A percentile compares a stretch with the other conserved stretches of the same genome.
phyloP scores from a whole-genome alignment of 2,329 filamentous ascomycete species.

The Alternaria panax region DNA sequence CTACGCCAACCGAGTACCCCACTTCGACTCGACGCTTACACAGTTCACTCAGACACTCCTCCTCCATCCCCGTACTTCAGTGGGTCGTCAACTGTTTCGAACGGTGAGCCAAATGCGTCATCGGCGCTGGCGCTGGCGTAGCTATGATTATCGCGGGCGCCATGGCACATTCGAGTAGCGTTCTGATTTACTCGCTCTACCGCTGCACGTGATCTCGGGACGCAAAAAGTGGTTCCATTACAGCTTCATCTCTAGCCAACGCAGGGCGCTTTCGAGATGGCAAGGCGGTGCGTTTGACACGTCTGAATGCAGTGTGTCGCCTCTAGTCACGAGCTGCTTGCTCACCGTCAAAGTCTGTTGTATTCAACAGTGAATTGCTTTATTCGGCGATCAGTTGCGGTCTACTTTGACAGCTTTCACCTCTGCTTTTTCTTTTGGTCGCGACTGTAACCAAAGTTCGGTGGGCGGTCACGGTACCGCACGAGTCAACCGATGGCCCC shows the following conservation, averaged over 20 bases:
- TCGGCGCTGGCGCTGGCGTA: slow-evolving; percentile 17
- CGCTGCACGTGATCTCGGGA: slow-evolving; percentile 6
- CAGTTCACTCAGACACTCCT: slow-evolving; percentile 1
- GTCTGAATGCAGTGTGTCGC: slow-evolving; percentile 1
- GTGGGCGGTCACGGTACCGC: slow-evolving; percentile 9
- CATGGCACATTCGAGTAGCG: slow-evolving; percentile 3
- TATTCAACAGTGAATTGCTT: slow-evolving; percentile 16
- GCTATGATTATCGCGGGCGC: slow-evolving; percentile 14
- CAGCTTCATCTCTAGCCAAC: slow-evolving; percentile 14
- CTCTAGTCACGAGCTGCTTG: slow-evolving; percentile 1
- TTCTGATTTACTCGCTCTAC: background rate
- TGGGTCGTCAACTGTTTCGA: slow-evolving; percentile 11
- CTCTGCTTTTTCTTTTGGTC: slow-evolving; percentile 15
- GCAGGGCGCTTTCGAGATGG: slow-evolving; percentile 4
- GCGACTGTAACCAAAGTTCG: slow-evolving; percentile 3
- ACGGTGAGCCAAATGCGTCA: slow-evolving; percentile 17
- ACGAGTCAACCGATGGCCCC: slow-evolving; percentile 4
- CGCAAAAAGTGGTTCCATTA: slow-evolving; percentile 15
- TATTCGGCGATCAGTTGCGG: slow-evolving; percentile 23
- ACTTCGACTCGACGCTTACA: slow-evolving; percentile 2
- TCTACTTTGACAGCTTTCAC: slow-evolving; percentile 18
- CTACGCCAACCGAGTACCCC: slow-evolving; percentile 4
- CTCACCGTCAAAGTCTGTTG: slow-evolving; percentile 1
- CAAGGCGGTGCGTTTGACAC: slow-evolving; percentile 9
- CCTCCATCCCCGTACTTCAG: slow-evolving; percentile 3